Conservation (phyloP, 2,329 filamentous ascomycete species). For the Pseudogymnoascus sp. region DNA sequence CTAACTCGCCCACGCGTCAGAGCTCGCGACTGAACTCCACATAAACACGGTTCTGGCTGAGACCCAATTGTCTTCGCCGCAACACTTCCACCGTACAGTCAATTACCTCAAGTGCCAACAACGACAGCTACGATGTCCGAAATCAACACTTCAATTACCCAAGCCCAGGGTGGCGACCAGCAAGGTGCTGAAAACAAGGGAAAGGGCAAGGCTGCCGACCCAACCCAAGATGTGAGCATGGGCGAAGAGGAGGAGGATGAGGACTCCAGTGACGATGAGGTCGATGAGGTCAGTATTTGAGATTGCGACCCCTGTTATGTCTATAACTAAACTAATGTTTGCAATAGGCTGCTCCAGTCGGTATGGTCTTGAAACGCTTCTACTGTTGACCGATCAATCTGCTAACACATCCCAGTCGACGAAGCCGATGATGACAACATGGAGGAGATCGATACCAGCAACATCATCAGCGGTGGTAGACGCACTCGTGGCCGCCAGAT, state of each 20-base stretch:
- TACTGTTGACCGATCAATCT: conserved; percentile 24
- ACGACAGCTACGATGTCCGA: conserved; percentile 32
- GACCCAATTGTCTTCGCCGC: conserved; percentile 7
- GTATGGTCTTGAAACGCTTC: conserved; percentile 22
- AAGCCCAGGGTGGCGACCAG: conserved; percentile 27
- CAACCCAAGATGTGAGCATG: conserved; percentile 54
- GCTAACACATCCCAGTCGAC: conserved; percentile 38
- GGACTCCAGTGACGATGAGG: conserved; percentile 58
- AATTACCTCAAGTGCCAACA: conserved; percentile 3
- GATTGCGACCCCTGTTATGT: conserved; percentile 5
- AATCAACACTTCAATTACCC: conserved; percentile 34
- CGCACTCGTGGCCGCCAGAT: conserved; percentile 90
- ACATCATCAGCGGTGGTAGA: conserved; percentile 71
- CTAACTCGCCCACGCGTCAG: not conserved
- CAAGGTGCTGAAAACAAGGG: conserved; percentile 54
- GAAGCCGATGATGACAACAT: conserved; percentile 74
- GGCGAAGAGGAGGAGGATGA: conserved; percentile 59
- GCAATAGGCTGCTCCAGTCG: conserved; percentile 19
- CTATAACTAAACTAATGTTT: conserved; percentile 12
- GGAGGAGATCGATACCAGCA: conserved; percentile 83
- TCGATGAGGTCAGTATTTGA: conserved; percentile 44
- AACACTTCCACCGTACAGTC: not conserved
- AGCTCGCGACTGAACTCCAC: conserved; percentile 8
- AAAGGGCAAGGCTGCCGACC: conserved; percentile 69
- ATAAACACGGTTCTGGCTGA: conserved; percentile 9